These are phyloP conservation scores for Chlorella variabilis DNA, from an alignment of 163 green algal species.

Conservation along the genomic window DNA sequence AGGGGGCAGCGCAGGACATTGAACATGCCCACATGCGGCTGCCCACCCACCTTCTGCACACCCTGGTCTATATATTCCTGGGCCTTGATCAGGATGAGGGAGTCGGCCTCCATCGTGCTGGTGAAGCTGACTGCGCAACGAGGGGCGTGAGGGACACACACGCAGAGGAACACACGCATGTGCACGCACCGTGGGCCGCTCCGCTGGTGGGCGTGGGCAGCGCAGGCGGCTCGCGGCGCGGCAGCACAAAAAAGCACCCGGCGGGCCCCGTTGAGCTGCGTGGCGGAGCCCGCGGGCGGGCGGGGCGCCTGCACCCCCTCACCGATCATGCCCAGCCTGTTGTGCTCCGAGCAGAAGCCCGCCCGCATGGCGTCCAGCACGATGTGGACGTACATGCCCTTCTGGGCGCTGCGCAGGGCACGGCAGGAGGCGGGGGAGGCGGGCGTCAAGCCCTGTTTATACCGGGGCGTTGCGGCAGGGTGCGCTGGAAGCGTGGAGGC, in stretches of 20 bases:
- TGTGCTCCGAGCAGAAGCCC: constrained; percentile 9
- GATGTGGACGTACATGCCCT: constrained; percentile 33
- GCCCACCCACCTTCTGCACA: constrained; percentile 4
- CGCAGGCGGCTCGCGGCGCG: too few species aligned
- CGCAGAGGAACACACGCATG: neutral
- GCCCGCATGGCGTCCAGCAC: constrained; percentile 12
- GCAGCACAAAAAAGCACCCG: too few species aligned
- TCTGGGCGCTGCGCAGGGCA: neutral
- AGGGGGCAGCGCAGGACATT: too few species aligned
- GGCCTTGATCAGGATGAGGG: neutral
- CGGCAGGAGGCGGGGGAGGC: constrained; percentile 6
- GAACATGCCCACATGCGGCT: too few species aligned
- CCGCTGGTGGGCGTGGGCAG: too few species aligned
- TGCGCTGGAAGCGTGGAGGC: too few species aligned
- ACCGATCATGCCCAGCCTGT: constrained; percentile 30
- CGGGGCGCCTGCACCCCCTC: neutral
- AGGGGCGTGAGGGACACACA: too few species aligned
- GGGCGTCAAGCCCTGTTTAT: too few species aligned
- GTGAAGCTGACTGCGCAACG: constrained; percentile 2
- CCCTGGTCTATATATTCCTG: constrained; percentile 2
- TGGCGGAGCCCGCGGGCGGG: too few species aligned
- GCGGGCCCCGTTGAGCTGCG: too few species aligned
- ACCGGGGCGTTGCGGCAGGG: too few species aligned
- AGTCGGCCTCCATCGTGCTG: neutral
- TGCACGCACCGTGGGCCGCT: too few species aligned